Evolutionary conservation across 2,329 filamentous ascomycete genomes (phyloP).

Genomic region (Epichloe festucae): DNA sequence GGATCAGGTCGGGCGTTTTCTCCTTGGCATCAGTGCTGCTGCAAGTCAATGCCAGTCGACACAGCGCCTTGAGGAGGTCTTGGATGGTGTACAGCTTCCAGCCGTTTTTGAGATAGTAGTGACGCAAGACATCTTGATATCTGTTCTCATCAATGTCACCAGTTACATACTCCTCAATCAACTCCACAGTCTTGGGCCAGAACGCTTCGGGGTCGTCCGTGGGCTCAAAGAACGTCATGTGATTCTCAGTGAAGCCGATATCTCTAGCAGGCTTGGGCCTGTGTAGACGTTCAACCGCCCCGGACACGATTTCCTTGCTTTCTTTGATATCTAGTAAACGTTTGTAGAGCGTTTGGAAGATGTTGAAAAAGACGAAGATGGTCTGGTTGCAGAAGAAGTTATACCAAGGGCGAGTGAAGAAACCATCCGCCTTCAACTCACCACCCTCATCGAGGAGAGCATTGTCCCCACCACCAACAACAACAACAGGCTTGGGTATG

Average conservation of each 20-base stretch:
- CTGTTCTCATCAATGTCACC: slow-evolving; percentile 70
- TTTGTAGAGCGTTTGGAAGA: slow-evolving; percentile 83
- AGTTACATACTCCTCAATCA: slow-evolving; percentile 77
- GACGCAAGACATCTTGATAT: slow-evolving; percentile 81
- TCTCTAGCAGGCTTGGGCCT: slow-evolving; percentile 69
- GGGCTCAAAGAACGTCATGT: slow-evolving; percentile 62
- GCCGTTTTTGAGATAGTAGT: slow-evolving; percentile 80
- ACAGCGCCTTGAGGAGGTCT: slow-evolving; percentile 71
- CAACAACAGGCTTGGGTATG: slow-evolving; percentile 42
- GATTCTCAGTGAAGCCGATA: slow-evolving; percentile 71
- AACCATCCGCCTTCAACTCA: slow-evolving; percentile 62
- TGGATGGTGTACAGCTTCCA: slow-evolving; percentile 93
- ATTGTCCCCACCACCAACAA: slow-evolving; percentile 36
- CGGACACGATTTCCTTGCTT: slow-evolving; percentile 57
- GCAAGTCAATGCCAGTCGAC: slow-evolving; percentile 69
- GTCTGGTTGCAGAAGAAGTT: slow-evolving; percentile 87
- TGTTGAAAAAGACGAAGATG: slow-evolving; percentile 87
- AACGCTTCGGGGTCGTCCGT: slow-evolving; percentile 51
- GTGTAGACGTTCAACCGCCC: slow-evolving; percentile 61
- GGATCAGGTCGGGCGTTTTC: slow-evolving; percentile 81
- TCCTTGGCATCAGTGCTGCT: slow-evolving; percentile 81
- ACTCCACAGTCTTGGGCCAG: slow-evolving; percentile 72
- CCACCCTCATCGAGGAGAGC: slow-evolving; percentile 44
- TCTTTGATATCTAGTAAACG: slow-evolving; percentile 75
- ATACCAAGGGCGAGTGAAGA: slow-evolving; percentile 68